Percentiles rank a stretch among this genome's conserved stretches.
phyloP scores from a whole-genome alignment of 2,329 filamentous ascomycete species.

The Alternaria novae-zelandiae region DNA sequence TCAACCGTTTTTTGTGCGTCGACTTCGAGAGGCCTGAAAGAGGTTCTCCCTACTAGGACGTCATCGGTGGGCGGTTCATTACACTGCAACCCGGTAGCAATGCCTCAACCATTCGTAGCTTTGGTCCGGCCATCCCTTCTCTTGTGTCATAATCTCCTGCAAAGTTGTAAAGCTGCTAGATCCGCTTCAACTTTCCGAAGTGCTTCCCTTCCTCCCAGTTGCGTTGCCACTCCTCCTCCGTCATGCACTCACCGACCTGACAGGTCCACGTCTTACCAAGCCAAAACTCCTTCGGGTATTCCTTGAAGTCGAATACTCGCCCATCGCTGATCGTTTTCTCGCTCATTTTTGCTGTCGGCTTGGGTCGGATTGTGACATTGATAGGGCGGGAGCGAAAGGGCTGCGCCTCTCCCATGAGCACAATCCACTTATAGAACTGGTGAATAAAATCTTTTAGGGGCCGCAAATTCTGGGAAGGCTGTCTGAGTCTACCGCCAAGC shows the following conservation, averaged over 20 bases:
- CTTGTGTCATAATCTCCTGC: background rate
- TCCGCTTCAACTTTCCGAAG: background rate
- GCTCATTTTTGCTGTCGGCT: background rate
- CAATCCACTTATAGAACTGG: no score
- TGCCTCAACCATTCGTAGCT: background rate
- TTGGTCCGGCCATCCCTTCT: background rate
- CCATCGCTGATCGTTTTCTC: background rate
- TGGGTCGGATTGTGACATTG: background rate
- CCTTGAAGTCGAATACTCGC: background rate
- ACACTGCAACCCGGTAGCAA: background rate
- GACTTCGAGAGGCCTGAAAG: background rate
- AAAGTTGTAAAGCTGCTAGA: background rate
- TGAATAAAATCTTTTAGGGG: no score
- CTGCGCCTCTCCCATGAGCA: accelerated
- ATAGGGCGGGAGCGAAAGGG: no score
- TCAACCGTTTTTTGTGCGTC: no score
- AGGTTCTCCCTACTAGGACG: background rate
- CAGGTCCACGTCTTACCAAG: background rate
- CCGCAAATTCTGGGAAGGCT: no score
- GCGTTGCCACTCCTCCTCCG: background rate
- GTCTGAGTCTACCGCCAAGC: no score
- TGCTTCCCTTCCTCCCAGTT: background rate
- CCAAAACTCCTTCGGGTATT: background rate
- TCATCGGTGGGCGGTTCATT: background rate
- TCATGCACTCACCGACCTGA: background rate